A percentile compares a stretch with the other conserved stretches of the same genome.
These are phyloP conservation scores for Blumeria graminis DNA, from an alignment of 2,329 filamentous ascomycete species.

Conservation along the genomic window DNA sequence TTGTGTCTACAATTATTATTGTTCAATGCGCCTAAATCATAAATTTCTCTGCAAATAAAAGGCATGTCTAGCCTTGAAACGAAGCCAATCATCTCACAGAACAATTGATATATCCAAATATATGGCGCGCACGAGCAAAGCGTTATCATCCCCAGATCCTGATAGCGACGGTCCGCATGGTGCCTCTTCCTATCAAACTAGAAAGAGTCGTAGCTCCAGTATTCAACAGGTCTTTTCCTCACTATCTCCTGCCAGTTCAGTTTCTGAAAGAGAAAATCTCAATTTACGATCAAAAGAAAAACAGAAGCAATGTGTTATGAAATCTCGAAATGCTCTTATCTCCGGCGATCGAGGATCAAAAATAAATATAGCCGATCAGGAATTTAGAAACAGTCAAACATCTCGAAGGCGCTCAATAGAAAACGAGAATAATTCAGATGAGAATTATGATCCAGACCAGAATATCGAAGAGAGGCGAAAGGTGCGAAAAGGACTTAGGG, in stretches of 20 bases:
- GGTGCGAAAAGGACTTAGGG: constrained; percentile 45
- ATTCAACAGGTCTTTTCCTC: constrained; percentile 7
- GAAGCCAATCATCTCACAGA: too few species aligned
- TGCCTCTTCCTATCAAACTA: constrained; percentile 11
- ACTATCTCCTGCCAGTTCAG: constrained; percentile 15
- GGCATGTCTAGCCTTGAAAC: too few species aligned
- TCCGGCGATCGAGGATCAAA: too few species aligned
- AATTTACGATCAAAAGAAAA: constrained; percentile 4
- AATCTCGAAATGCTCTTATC: too few species aligned
- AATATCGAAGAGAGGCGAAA: constrained; percentile 45
- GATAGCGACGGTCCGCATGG: constrained; percentile 12
- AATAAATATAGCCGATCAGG: neutral
- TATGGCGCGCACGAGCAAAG: constrained; percentile 7
- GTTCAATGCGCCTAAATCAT: too few species aligned
- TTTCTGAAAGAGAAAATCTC: constrained; percentile 25
- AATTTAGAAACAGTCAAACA: constrained; percentile 1
- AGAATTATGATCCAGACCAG: constrained; percentile 61
- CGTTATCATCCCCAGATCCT: constrained; percentile 12
- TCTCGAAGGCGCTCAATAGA: constrained; percentile 12
- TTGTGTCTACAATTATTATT: too few species aligned
- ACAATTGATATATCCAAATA: too few species aligned
- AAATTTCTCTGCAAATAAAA: too few species aligned
- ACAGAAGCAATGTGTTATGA: too few species aligned
- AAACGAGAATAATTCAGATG: constrained; percentile 13
- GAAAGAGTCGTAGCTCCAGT: constrained; percentile 4